Evolutionary conservation across 1,284 basidiomycete species (phyloP).

Genomic region (Leccinum solheimii): DNA sequence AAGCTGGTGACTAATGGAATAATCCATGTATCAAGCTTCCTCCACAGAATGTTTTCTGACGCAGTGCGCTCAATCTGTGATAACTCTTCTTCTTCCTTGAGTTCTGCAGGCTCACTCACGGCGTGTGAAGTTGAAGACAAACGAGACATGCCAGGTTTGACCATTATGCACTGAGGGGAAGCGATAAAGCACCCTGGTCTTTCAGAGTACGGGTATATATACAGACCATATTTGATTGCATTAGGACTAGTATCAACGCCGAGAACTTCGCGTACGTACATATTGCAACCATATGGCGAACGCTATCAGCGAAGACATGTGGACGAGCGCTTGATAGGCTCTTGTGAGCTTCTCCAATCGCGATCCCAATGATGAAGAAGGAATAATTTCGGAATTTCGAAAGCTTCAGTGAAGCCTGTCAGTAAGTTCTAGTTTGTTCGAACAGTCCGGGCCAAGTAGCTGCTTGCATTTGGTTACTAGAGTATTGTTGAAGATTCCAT

Average conservation of each 20-base stretch:
- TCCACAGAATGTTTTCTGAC: slow-evolving; percentile 42
- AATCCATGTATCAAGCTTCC: slow-evolving; percentile 49
- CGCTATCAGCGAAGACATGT: too few species aligned
- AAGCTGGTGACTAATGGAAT: slow-evolving; percentile 53
- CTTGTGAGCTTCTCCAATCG: too few species aligned
- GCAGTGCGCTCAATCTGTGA: slow-evolving; percentile 3
- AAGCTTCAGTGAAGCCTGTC: too few species aligned
- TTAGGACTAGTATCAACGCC: background rate
- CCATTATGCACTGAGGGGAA: slow-evolving; percentile 1
- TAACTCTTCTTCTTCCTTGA: slow-evolving; percentile 13
- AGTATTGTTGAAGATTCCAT: too few species aligned
- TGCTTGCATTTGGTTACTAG: too few species aligned
- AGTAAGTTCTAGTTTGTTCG: too few species aligned
- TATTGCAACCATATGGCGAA: background rate
- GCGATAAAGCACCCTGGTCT: background rate
- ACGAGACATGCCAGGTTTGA: background rate
- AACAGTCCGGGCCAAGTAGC: too few species aligned
- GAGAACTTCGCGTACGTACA: background rate
- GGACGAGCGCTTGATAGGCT: too few species aligned
- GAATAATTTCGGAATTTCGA: too few species aligned
- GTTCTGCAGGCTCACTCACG: slow-evolving; percentile 1
- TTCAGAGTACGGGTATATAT: background rate
- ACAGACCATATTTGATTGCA: background rate
- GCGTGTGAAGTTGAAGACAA: background rate
- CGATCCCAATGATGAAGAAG: too few species aligned